Conservation (phyloP, 371 early-diverging fungal genomes). For the Mortierella sp. region DNA sequence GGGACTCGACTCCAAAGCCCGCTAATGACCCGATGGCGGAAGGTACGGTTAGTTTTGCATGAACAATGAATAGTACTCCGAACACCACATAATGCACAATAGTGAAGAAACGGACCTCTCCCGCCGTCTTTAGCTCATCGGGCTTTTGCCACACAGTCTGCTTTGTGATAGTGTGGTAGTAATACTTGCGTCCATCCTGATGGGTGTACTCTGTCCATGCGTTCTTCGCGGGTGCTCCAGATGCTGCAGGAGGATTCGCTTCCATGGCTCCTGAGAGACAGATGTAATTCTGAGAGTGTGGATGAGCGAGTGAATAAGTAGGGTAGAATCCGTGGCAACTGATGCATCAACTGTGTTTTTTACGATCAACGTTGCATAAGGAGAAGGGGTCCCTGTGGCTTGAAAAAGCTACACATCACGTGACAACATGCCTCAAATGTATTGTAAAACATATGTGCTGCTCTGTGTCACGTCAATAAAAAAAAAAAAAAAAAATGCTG, state of each 20-base stretch:
- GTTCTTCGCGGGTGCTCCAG: slow-evolving; percentile 14
- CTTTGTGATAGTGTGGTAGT: slow-evolving; percentile 84
- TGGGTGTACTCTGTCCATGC: slow-evolving; percentile 84
- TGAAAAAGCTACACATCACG: too few relatives aligned
- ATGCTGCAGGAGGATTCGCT: not conserved
- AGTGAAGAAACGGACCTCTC: slow-evolving; percentile 65
- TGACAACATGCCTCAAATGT: too few relatives aligned
- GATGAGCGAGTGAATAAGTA: too few relatives aligned
- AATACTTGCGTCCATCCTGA: slow-evolving; percentile 87
- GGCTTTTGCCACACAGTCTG: slow-evolving; percentile 96
- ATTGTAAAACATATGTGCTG: too few relatives aligned
- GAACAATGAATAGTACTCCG: not conserved
- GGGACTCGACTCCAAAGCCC: slow-evolving; percentile 71
- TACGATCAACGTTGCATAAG: too few relatives aligned
- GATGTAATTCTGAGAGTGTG: too few relatives aligned
- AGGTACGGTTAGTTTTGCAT: too few relatives aligned
- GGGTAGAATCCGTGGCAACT: too few relatives aligned
- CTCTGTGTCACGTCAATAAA: too few relatives aligned
- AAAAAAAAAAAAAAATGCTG: too few relatives aligned
- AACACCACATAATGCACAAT: too few relatives aligned
- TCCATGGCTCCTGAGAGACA: slow-evolving; percentile 14
- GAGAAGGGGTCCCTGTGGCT: too few relatives aligned
- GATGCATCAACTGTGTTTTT: not conserved
- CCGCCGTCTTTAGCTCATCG: slow-evolving; percentile 86
- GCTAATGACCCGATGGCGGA: slow-evolving; percentile 52